Evolutionary conservation across 1,284 basidiomycete species (phyloP).

Genomic region (Blastosporella zonata): DNA sequence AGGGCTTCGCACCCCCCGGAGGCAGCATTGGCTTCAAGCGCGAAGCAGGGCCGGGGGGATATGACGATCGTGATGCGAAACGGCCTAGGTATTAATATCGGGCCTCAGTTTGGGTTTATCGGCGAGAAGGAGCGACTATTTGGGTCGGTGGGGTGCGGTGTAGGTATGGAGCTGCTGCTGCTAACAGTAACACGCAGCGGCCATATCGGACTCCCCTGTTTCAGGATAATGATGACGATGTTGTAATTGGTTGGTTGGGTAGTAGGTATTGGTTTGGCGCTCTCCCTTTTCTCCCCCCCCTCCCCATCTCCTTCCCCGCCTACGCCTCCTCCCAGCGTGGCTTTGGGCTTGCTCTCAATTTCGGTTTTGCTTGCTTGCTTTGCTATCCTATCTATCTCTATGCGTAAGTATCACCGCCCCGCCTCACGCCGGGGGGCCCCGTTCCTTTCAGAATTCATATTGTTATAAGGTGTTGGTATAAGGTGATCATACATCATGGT

Average conservation of each 20-base stretch:
- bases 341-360: background rate
- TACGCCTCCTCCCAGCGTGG: background rate
- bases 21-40: slow-evolving; percentile 62
- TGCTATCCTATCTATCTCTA: background rate
- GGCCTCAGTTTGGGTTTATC: no score
- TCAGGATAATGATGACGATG: no score
- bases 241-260: background rate
- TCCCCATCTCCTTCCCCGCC: background rate
- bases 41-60: slow-evolving; percentile 59
- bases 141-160: no score
- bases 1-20: slow-evolving; percentile 46
- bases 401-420: slow-evolving; percentile 2
- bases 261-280: background rate
- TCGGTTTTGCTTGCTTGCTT: background rate
- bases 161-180: no score
- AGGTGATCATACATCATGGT: no score
- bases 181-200: no score
- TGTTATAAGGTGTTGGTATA: no score
- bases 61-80: slow-evolving; percentile 78
- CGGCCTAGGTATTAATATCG: slow-evolving; percentile 69
- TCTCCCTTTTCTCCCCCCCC: background rate
- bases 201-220: no score
- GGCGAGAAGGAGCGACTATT: no score
- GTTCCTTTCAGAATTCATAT: background rate
- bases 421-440: slow-evolving; percentile 1